Percentiles rank a stretch among this genome's conserved stretches.
phyloP scores from a whole-genome alignment of 768 basidiomycete genomes.

The Suillus decipiens region DNA sequence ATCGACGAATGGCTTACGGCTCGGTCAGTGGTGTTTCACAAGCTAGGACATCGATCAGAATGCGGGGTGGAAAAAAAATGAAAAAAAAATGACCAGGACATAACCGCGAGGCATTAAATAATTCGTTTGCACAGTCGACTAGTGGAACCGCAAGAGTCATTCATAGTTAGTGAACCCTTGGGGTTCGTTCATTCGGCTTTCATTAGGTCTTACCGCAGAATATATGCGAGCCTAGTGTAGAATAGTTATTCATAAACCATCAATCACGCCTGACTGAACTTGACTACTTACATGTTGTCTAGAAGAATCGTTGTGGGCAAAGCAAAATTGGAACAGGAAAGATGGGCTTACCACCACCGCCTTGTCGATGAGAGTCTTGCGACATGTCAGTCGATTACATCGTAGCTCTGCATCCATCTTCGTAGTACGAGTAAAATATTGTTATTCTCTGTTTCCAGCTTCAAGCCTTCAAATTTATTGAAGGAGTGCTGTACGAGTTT shows the following conservation, averaged over 20 bases:
- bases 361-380: constrained; percentile 67
- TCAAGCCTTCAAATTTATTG: background rate
- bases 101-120: constrained; percentile 74
- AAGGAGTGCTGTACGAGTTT: background rate
- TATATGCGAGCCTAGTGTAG: constrained; percentile 73
- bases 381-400: constrained; percentile 79
- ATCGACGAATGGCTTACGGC: constrained; percentile 52
- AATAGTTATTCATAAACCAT: constrained; percentile 3
- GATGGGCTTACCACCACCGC: constrained; percentile 74
- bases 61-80: background rate
- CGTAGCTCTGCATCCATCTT: constrained; percentile 75
- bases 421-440: background rate
- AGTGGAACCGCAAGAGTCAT: constrained; percentile 8
- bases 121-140: constrained; percentile 86
- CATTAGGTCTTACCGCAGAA: constrained; percentile 61
- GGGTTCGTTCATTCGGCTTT: background rate
- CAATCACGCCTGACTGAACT: background rate
- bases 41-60: constrained; percentile 43
- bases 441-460: background rate
- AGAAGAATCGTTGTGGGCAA: constrained; percentile 17
- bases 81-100: constrained; percentile 62
- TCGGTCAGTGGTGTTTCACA: constrained; percentile 81
- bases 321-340: constrained; percentile 10
- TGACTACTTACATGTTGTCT: constrained; percentile 57
- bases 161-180: background rate